Conservation (phyloP, 2,329 filamentous ascomycete species). For the Neophaeococcomyces mojaviensis region DNA sequence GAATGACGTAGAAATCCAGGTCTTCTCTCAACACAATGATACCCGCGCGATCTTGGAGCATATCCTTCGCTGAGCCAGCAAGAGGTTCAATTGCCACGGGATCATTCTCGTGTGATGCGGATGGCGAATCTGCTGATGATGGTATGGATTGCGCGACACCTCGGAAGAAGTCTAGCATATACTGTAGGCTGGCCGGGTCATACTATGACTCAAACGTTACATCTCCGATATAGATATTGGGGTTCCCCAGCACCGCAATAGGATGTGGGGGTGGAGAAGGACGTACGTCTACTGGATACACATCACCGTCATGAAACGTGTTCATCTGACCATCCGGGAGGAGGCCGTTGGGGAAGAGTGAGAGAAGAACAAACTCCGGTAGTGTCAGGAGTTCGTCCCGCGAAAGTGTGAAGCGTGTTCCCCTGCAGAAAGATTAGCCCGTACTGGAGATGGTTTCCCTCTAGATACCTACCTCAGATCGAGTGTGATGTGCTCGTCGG, state of each 20-base stretch:
- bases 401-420: constrained; percentile 86
- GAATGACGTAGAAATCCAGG: constrained; percentile 94
- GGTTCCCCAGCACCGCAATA: constrained; percentile 22
- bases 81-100: constrained; percentile 66
- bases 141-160: constrained; percentile 94
- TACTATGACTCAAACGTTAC: constrained; percentile 61
- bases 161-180: constrained; percentile 99
- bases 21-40: constrained; percentile 97
- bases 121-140: constrained; percentile 59
- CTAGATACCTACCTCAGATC: constrained; percentile 21
- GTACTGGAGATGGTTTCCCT: constrained; percentile 13
- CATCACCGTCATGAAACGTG: constrained; percentile 83
- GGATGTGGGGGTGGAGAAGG: constrained; percentile 22
- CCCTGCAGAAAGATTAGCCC: constrained; percentile 49
- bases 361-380: constrained; percentile 92
- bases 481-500: constrained; percentile 25
- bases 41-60: constrained; percentile 79
- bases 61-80: constrained; percentile 61
- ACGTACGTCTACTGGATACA: constrained; percentile 95
- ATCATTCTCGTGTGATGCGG: constrained; percentile 52
- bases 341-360: constrained; percentile 96
- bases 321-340: constrained; percentile 95
- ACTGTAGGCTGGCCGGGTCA: constrained; percentile 89
- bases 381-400: constrained; percentile 90
- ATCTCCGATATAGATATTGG: constrained; percentile 39